Evolutionary conservation across 2,329 filamentous ascomycete genomes (phyloP), one percentile per base, ranked within the genome.

Genomic region (Acrodontium crateriforme): DNA sequence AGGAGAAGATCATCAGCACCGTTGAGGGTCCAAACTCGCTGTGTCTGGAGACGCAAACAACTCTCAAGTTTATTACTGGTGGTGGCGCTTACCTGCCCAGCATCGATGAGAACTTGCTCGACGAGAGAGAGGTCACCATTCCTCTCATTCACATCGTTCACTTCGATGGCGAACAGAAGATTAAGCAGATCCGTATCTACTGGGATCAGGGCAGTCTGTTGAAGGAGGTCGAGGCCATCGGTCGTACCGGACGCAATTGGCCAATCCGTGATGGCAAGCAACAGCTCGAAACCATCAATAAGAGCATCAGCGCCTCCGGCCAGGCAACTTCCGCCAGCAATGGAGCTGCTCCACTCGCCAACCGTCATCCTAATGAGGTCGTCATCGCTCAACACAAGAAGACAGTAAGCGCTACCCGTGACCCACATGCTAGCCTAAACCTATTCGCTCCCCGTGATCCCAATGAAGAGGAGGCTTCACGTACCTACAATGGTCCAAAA

Each of bases 191-290:
- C 39, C 80, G 87, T 43, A 72, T 87, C 42, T 82, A 78, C 53
- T 98, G 89, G 89, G 89, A 98, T 53, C 89, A 98, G 56, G 85
- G 76, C 36, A 78, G 83, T 29, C 70, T 98, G 21, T 70, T 98
- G 41, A 95, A 89, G 61, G 78, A 92, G 55, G 69, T 94, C 39
- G 85, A 94, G 37, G 75, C 94, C 31, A 95, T 98, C 55, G 87
- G 89, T 46, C 78, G 76, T 50, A 77, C 78, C 29, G 82, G 81
- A 31, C 80, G 78, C 53, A 92, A 89, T 58, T 98, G 89, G 89
- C 89, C 89, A 30, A 91, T 98, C 50, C 73, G 74, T 42, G 84
- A 93, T 51, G 79, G 77, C 50, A 72, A 72, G 45, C 84, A 93
- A 29, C 85, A 95, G 60, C 67, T 78, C 42, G 75, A 73, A 45